Evolutionary conservation across 768 basidiomycete genomes (phyloP).

Genomic region (Xerocomellus chrysenteron): DNA sequence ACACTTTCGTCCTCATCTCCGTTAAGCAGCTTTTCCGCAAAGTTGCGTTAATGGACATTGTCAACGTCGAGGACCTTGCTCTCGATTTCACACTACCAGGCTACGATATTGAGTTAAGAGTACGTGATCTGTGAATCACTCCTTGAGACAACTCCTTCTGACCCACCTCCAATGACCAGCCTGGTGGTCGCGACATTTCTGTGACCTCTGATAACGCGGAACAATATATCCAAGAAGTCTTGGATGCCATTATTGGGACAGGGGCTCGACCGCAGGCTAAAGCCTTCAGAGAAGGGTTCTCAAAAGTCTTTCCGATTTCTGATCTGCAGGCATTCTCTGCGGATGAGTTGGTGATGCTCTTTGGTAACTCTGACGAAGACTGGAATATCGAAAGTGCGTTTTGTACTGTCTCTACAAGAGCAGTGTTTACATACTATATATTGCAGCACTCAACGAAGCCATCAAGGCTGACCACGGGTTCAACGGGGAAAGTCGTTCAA

Average conservation of each 20-base stretch:
- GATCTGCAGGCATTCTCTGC: conserved; percentile 92
- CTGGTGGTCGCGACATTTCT: conserved; percentile 71
- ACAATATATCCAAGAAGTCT: conserved; percentile 83
- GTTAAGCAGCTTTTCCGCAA: conserved; percentile 50
- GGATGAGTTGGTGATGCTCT: conserved; percentile 93
- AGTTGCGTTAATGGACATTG: conserved; percentile 54
- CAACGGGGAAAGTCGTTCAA: conserved; percentile 90
- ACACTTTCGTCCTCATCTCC: neutral
- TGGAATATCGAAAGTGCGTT: conserved; percentile 88
- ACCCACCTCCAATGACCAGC: conserved; percentile 39
- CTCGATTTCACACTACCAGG: conserved; percentile 98
- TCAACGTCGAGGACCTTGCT: conserved; percentile 81
- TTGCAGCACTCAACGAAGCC: conserved; percentile 78
- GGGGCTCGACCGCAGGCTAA: conserved; percentile 78
- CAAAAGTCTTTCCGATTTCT: conserved; percentile 90
- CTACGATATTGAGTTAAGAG: conserved; percentile 88
- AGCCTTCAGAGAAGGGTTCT: conserved; percentile 93
- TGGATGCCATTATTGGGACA: conserved; percentile 84
- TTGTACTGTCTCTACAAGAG: neutral
- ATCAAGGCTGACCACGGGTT: conserved; percentile 98
- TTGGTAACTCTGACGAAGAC: conserved; percentile 97
- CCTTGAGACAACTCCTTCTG: neutral
- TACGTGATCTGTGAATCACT: conserved; percentile 35
- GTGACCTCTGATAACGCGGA: conserved; percentile 89
- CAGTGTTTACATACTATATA: neutral